Base-by-base conservation (phyloP, 2,329 filamentous ascomycete genomes). In the Colletotrichum sp. region DNA sequence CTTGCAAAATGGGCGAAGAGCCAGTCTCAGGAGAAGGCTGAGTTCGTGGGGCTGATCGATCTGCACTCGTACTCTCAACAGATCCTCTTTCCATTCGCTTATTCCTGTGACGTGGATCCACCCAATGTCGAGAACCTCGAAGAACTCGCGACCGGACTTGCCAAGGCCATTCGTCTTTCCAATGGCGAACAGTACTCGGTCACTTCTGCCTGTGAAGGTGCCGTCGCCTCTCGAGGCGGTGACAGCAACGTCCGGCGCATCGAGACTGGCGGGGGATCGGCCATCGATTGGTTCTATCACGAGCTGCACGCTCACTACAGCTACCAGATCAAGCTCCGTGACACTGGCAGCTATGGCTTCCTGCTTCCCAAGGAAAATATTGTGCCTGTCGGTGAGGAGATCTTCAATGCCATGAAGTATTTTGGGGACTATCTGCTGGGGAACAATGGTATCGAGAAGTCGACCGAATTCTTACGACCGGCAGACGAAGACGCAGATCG, bases 41-140 rank as follows among this genome's bases (percentile, higher is more conserved):
- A 93, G 18, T 95, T 99, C 79, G 91, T 96, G n/a, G 95, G 94
- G 5, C 93, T 98, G 78, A 83, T 99, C 60, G 97, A 99, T 83
- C 89, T 99, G 30, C 97, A 99, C 85, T 96, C 95, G 3, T 99
- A 99, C 84, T 98, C 95, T 1, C 96, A 99, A 85, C 94, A 98
- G 84, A 93, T 99, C 26, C 89, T 99, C 10, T 98, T 97, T 82
- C 97, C 97, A 0, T 99, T 96, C 83, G 93, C 94, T 7, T 98
- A 95, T 85, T 95, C 94, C 15, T 99, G 97, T 87, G 86, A 88
- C 7, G 89, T 91, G 7, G 88, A 93, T 32, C 96, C 97, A 15
- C 96, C 96, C 0, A 96, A 96, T 48, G 87, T 97, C 18, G 97
- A 99, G 85, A 98, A 98, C 80, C 90, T 99, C 2, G 92, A 98